Base-by-base conservation (phyloP, 768 basidiomycete genomes). In the Mycena albidolilacea region DNA sequence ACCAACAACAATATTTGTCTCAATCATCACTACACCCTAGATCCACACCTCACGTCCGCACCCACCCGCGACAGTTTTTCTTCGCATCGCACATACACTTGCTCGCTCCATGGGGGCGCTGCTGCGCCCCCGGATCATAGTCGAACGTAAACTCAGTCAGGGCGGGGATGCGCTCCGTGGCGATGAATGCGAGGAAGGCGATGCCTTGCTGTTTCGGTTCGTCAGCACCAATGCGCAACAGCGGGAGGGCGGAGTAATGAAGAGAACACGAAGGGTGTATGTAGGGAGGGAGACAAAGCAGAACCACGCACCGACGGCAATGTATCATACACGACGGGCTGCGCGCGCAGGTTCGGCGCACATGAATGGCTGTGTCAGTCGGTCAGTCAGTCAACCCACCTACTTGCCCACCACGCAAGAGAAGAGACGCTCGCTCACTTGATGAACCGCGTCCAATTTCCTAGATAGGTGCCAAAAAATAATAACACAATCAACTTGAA, bases 391-490 rank as follows among this genome's bases (percentile, higher is more conserved):
- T 11, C 9, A 12, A 12, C 41, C 41, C 41, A 43, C 8, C 12
- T 8, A 9, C 30, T 10, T 7, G 1, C 41, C 1, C 9, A 43
- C 41, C 41, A 43, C 41, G 41, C 9, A 43, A 30, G 30, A 30
- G 30, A 30, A 30, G 30, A 30, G 30, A 30, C 30, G 30, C 30
- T 30, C 30, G 64, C 72, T 23, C 62, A 80, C 79, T 79, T 80
- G 58, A 79, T 70, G 71, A 80, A 80, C 2, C 79, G 71, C 7
- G 79, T 79, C 79, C 79, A 80, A 46, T 80, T 80, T 5, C 79
- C 79, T 76, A 38, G 8, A 70, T 57, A 61, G 14, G 41, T 30
- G 30, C 30, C 30, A 30, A 30, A 30, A 30, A 30, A 30, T 4
- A 30, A 30, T 4, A 30, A 30, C 30, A 30, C 43, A 44, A 69